phyloP scores from a whole-genome alignment of 2,329 filamentous ascomycete genomes.

The Pezicula rhizophila region DNA sequence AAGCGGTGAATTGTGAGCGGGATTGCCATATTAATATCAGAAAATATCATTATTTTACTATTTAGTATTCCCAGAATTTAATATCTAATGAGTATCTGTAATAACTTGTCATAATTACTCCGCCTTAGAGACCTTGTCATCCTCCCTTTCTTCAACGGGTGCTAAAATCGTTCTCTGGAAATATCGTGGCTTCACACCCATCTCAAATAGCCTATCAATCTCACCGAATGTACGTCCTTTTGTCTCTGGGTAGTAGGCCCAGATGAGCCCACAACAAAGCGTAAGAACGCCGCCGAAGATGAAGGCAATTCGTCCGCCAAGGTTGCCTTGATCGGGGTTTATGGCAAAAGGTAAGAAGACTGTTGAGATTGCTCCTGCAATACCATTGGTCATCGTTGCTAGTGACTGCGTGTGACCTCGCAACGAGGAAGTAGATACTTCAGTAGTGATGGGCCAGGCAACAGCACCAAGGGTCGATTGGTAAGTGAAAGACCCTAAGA shows the following conservation, averaged over 20 bases:
- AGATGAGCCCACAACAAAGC: constrained; percentile 31
- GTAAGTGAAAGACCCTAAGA: constrained; percentile 16
- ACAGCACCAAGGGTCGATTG: constrained; percentile 29
- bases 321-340: constrained; percentile 34
- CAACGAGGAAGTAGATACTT: constrained; percentile 37
- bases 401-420: constrained; percentile 22
- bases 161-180: constrained; percentile 7
- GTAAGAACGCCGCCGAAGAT: constrained; percentile 34
- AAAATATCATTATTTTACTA: no score
- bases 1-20: no score
- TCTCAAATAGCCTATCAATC: constrained; percentile 39
- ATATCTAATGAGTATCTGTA: no score
- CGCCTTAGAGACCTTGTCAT: no score
- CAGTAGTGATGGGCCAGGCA: constrained; percentile 36
- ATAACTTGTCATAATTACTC: no score
- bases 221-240: constrained; percentile 38
- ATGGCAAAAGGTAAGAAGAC: constrained; percentile 21
- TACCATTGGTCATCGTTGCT: constrained; percentile 15
- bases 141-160: neutral
- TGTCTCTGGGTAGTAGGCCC: constrained; percentile 42
- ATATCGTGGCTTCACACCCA: constrained; percentile 24
- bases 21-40: no score
- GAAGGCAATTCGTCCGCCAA: constrained; percentile 33
- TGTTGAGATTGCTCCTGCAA: constrained; percentile 13
- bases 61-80: no score